Base-by-base conservation (phyloP, 139 green algal genomes). In the Limnomonas spitsbergensis region DNA sequence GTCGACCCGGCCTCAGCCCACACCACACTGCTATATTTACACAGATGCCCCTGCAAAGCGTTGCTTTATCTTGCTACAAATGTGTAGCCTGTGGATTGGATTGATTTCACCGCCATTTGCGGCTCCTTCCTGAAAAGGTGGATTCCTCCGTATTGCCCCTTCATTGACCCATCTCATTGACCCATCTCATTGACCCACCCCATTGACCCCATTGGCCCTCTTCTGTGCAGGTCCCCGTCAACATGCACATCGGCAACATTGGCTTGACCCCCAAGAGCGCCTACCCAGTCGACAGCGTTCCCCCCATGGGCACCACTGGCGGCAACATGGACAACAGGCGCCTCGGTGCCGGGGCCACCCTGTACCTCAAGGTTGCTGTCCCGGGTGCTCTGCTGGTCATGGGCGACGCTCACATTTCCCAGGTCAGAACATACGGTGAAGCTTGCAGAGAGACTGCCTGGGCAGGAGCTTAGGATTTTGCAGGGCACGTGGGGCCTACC, bases 211-310 rank as follows among this genome's bases (percentile, higher is more conserved):
- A n/a, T n/a, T n/a, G n/a, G n/a, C n/a, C n/a, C n/a, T n/a, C n/a
- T n/a, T n/a, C n/a, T n/a, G n/a, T n/a, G 47, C 14, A 61, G 72
- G 75, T 93, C 20, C 82, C 84, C 0, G 47, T 81, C 66, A 92
- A 92, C 76, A 78, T 91, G 53, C 89, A 93, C 82, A 88, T 93
- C 38, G 89, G 89, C 40, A 92, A 89, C 84, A 92, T 93, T 24
- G 86, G 86, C 1, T 38, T 93, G 34, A 80, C 86, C 0, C 79
- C 83, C 7, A 81, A 82, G 24, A 82, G 54, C 61, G 40, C 76
- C 26, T 20, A 56, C 7, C 82, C 88, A 1, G 81, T 89, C 0
- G 70, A 86, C 75, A 87, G 81, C 39, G 78, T 92, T 14, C 82
- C 84, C 0, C 89, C 88, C 0, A 34, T 82, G 26, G 40, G 73